phyloP scores from a whole-genome alignment of 257 asterid species.

The Thymus mandschuricus region DNA sequence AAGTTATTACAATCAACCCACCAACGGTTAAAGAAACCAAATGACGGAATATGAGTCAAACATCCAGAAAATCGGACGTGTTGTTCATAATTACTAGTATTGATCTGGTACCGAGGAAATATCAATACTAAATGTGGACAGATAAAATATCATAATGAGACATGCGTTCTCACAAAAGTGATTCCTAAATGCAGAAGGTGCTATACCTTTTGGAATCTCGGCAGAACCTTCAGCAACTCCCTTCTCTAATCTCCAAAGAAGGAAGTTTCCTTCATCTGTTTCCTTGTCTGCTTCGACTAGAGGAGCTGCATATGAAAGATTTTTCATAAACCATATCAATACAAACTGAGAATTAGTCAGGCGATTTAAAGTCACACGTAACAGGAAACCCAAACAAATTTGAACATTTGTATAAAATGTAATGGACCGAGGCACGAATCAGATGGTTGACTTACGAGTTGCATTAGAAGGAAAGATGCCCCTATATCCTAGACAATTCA shows the following conservation, averaged over 20 bases:
- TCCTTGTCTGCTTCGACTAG: slow-evolving; percentile 80
- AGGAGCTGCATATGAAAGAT: slow-evolving; percentile 65
- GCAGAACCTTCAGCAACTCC: slow-evolving; percentile 93
- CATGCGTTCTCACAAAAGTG: not conserved
- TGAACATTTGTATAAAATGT: not conserved
- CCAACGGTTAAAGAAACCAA: not conserved
- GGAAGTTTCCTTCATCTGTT: slow-evolving; percentile 71
- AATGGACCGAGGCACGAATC: not conserved
- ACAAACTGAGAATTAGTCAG: slow-evolving; percentile 7
- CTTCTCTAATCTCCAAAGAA: slow-evolving; percentile 89
- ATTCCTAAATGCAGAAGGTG: not conserved
- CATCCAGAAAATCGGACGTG: not conserved
- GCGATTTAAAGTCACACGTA: slow-evolving; percentile 11
- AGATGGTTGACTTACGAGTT: slow-evolving; percentile 54
- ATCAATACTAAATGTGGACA: not conserved
- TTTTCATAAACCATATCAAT: not conserved
- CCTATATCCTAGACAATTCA: slow-evolving; percentile 84
- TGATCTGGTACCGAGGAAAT: not conserved
- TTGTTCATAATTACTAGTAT: not conserved
- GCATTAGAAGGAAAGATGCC: slow-evolving; percentile 77
- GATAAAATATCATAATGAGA: not conserved
- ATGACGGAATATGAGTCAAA: not conserved
- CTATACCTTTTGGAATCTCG: slow-evolving; percentile 84
- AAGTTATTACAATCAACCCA: slow-evolving; percentile 3
- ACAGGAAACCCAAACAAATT: not conserved